Evolutionary conservation across 2,329 filamentous ascomycete species (phyloP).

Genomic region (Venturia effusa): DNA sequence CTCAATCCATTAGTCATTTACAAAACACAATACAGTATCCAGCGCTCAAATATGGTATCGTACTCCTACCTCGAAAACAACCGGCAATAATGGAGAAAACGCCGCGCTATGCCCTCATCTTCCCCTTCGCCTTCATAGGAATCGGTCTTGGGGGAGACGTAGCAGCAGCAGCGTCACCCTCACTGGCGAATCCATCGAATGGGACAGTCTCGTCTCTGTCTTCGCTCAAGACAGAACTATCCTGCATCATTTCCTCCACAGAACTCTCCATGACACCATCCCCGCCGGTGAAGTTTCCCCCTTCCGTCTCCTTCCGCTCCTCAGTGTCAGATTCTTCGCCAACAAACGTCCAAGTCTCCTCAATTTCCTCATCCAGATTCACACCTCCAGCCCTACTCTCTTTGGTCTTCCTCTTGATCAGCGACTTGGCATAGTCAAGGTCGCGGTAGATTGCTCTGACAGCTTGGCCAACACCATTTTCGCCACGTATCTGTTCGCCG

Average conservation of each 20-base stretch:
- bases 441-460: constrained; percentile 85
- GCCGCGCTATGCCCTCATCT: constrained; percentile 2
- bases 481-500: constrained; percentile 78
- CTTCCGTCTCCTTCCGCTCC: neutral
- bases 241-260: neutral
- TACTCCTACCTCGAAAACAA: neutral
- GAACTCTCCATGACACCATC: constrained; percentile 1
- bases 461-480: constrained; percentile 71
- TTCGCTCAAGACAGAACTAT: neutral
- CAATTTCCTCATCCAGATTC: constrained; percentile 14
- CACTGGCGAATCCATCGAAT: neutral
- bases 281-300: neutral
- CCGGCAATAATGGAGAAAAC: neutral
- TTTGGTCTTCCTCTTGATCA: constrained; percentile 50
- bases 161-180: neutral
- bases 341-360: constrained; percentile 65
- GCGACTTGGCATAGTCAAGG: constrained; percentile 73
- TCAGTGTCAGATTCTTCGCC: constrained; percentile 44
- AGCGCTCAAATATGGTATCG: constrained; percentile 2
- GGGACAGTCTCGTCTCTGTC: neutral
- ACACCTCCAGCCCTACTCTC: constrained; percentile 9
- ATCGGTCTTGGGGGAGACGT: neutral
- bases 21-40: neutral
- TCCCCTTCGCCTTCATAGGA: neutral
- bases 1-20: constrained; percentile 1